Conservation (phyloP, 2,329 filamentous ascomycete genomes). For the Keithomyces neogunnii region DNA sequence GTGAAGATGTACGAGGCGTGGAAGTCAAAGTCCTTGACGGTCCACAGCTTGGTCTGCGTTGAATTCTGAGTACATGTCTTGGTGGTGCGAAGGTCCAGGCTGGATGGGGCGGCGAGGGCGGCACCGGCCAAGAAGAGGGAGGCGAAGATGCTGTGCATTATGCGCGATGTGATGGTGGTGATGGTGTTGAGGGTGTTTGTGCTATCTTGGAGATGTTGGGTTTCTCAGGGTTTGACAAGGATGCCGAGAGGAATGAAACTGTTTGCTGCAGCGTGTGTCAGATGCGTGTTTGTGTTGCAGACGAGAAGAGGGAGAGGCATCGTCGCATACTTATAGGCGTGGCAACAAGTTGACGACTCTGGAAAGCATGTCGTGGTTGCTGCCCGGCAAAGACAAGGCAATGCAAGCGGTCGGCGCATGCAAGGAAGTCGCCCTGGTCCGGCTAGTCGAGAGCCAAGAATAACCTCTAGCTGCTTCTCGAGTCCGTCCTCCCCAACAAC, state of each 20-base stretch:
- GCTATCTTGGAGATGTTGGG: background rate
- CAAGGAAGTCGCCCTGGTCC: background rate
- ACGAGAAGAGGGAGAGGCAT: background rate
- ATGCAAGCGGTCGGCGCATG: background rate
- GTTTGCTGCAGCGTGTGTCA: background rate
- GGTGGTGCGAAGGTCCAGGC: background rate
- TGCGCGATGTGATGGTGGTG: too few species aligned
- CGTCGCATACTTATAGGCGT: conserved; percentile 1
- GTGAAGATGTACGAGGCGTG: conserved; percentile 39
- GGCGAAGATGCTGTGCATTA: conserved; percentile 11
- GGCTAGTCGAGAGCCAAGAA: background rate
- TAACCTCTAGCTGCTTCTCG: background rate
- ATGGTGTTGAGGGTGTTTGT: conserved; percentile 1
- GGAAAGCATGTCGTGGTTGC: background rate
- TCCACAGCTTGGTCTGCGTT: conserved; percentile 24
- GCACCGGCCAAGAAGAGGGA: conserved; percentile 16
- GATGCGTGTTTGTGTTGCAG: background rate
- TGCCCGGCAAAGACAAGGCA: too few species aligned
- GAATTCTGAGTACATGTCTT: conserved; percentile 15
- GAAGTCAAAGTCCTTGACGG: conserved; percentile 36
- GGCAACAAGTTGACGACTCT: background rate
- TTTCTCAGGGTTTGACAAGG: background rate
- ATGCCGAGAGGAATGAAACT: background rate
- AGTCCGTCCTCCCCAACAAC: too few species aligned
- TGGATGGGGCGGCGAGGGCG: conserved; percentile 15